Conservation (phyloP, 352 stramenopile genomes). For the Phytophthora syringae region DNA sequence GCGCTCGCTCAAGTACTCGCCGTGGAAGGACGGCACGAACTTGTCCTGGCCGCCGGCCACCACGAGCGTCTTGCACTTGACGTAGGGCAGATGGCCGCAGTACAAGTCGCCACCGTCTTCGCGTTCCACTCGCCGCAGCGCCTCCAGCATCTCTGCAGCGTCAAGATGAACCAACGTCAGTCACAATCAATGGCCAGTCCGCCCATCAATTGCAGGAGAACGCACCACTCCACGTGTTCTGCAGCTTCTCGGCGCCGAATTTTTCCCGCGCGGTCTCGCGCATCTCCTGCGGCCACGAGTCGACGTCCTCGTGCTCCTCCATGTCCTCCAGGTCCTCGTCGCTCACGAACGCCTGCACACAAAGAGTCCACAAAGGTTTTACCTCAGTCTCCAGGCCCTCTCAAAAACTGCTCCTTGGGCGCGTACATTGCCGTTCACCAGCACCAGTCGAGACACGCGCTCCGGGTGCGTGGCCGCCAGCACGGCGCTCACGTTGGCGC, state of each 20-base stretch:
- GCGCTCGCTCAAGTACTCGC: conserved; percentile 86
- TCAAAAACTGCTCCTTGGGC: neutral
- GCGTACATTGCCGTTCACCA: conserved; percentile 84
- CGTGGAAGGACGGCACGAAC: conserved; percentile 71
- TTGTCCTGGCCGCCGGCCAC: conserved; percentile 67
- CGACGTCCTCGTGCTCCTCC: conserved; percentile 53
- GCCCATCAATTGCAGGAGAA: neutral
- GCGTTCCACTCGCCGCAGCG: conserved; percentile 55
- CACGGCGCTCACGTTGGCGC: conserved; percentile 76
- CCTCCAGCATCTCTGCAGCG: conserved; percentile 57
- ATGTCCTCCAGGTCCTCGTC: conserved; percentile 75
- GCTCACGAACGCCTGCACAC: conserved; percentile 69
- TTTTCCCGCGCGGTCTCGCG: conserved; percentile 57
- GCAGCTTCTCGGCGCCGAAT: conserved; percentile 58
- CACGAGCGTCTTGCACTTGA: conserved; percentile 89
- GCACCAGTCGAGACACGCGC: conserved; percentile 69
- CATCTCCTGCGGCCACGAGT: conserved; percentile 58
- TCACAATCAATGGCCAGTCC: neutral
- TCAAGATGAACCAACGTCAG: conserved; percentile 8
- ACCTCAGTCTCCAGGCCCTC: conserved; percentile 16
- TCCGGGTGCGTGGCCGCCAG: conserved; percentile 74
- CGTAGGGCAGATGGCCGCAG: conserved; percentile 65
- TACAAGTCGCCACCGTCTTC: conserved; percentile 72
- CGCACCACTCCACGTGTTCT: conserved; percentile 61
- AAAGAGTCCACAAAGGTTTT: conserved; percentile 15